Base-by-base conservation (phyloP, 2,329 filamentous ascomycete genomes). In the Botrytis cinerea region DNA sequence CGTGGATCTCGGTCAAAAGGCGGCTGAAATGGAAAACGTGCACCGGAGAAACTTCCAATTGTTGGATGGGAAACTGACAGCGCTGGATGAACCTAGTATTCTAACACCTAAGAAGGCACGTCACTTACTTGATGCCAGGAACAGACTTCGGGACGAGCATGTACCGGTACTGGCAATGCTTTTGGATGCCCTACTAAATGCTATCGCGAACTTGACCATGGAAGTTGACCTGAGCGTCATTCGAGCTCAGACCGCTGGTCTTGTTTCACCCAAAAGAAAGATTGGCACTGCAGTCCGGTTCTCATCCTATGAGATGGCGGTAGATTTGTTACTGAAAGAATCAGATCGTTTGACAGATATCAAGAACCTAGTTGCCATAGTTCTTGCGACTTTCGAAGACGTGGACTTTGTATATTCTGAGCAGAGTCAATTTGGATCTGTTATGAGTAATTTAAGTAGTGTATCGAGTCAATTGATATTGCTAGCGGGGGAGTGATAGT, bases 351-450 rank as follows among this genome's bases (percentile, higher is more conserved):
- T 64, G 22, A 48, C 62, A 20, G 25, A n/a, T 40, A 43, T 64
- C 8, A 64, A 64, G 28, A 48, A n/a, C 10, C 62, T 64, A 35
- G n/a, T 48, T 64, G n/a, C 43, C 7, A 35, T 4, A 25, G 25
- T 48, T 48, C 40, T 64, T 48, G n/a, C n/a, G 46, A 64, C n/a
- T 64, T 64, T 64, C 62, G 62, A 64, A 64, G 62, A 48, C 16
- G 25, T 7, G 4, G 40, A 25, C 43, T 64, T 64, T n/a, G 46
- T 10, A 45, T 48, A 4, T 48, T 64, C 62, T 32, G n/a, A 64
- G 43, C 35, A 28, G 46, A 20, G 35, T 64, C 43, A 12, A 6
- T 48, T 64, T 48, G 43, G 22, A 35, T 43, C 40, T 3, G 20
- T 64, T 10, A 6, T 35, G 7, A 64, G 46, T 4, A 28, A 64